Base-by-base conservation (phyloP, 2,329 filamentous ascomycete genomes). In the Pseudocercospora musae region DNA sequence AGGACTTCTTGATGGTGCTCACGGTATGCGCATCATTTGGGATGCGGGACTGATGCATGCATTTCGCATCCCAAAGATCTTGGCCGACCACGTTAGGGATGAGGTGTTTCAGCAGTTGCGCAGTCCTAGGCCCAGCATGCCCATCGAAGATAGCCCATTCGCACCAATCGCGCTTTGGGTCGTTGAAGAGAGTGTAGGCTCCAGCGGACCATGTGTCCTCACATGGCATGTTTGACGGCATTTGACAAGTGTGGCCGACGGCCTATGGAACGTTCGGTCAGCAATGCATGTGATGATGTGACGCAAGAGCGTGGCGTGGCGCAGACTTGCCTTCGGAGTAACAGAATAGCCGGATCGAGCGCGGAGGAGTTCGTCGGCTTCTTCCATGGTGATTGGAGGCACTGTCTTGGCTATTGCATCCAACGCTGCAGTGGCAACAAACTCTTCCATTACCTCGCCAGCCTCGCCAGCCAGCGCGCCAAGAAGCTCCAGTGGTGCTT, bases 131-230 rank as follows among this genome's bases (percentile, higher is more conserved):
- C 15, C 75, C 74, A 46, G 73, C 73, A 68, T 80, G 78, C 1
- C 78, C 78, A 57, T 80, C 78, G 42, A 78, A 79, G 27, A 79
- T 72, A 8, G 66, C 75, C 76, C 76, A 79, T 27, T 74, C 64
- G 23, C 56, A 62, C 72, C 72, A 74, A 40, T 71, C 67, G 31
- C 65, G 66, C 11, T 44, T 54, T 1, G 60, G 62, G 27, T 73
- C 68, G 27, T 67, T 59, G 49, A 66, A 66, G 44, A 68, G 62
- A 6, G 40, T 62, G 57, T 58, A 73, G 13, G 64, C 59, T 21
- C 68, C 68, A 40, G 59, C 63, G 4, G 60, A 64, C 63, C 59
- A 68, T 0, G 66, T 67, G 56, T 73, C 72, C 57, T 74, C 72
- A 58, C 70, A 73, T 13, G 72, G 72, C 52, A 72, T 40, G 40